Conservation (phyloP, 495 filamentous ascomycete genomes). For the Neurospora sp. region DNA sequence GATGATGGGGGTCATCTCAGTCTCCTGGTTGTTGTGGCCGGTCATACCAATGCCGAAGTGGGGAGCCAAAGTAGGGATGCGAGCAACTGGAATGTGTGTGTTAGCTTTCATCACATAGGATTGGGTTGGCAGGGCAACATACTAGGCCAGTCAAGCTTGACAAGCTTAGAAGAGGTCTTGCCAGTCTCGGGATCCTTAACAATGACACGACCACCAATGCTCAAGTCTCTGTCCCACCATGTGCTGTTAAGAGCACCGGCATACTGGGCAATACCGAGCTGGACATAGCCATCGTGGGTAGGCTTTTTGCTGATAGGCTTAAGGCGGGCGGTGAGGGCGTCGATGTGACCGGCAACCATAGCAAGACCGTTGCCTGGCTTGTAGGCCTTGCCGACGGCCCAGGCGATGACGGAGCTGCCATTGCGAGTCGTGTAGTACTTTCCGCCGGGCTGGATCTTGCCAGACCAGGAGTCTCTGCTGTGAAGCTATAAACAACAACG, state of each 20-base stretch:
- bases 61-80: slow-evolving; percentile 85
- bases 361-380: slow-evolving; percentile 74
- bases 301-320: slow-evolving; percentile 84
- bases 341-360: slow-evolving; percentile 80
- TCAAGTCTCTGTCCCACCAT: slow-evolving; percentile 93
- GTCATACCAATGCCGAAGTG: slow-evolving; percentile 79
- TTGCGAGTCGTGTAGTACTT: slow-evolving; percentile 88
- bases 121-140: slow-evolving; percentile 2
- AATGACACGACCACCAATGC: slow-evolving; percentile 79
- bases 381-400: slow-evolving; percentile 72
- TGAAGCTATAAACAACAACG: slow-evolving; percentile 42
- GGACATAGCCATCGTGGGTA: slow-evolving; percentile 71
- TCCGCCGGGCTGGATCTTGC: slow-evolving; percentile 64
- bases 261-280: slow-evolving; percentile 87
- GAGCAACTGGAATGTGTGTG: slow-evolving; percentile 50
- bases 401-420: slow-evolving; percentile 78
- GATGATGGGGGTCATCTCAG: slow-evolving; percentile 88
- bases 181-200: slow-evolving; percentile 61
- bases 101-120: neutral
- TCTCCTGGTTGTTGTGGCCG: slow-evolving; percentile 79
- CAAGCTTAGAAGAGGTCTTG: slow-evolving; percentile 73
- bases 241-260: slow-evolving; percentile 76
- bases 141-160: slow-evolving; percentile 84
- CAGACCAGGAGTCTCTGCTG: slow-evolving; percentile 67
- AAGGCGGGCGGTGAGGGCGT: slow-evolving; percentile 77